Evolutionary conservation across 2,329 filamentous ascomycete genomes (phyloP).

Genomic region (Colletotrichum navitas): DNA sequence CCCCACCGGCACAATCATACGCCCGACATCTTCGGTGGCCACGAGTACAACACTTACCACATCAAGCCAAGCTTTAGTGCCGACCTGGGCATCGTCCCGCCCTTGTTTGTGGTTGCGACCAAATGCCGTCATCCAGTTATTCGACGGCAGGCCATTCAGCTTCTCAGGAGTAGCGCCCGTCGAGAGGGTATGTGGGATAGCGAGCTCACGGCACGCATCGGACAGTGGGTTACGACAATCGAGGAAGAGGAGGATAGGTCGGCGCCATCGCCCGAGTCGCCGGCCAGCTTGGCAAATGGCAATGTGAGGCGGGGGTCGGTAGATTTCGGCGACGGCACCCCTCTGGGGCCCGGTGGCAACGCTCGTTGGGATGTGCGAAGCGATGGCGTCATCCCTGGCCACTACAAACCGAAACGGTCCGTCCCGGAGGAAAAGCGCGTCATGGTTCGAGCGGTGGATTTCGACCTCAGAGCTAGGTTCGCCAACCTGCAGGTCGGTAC

Average conservation of each 20-base stretch:
- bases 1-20: conserved; percentile 54
- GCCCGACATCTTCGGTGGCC: conserved; percentile 55
- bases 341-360: conserved; percentile 58
- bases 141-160: conserved; percentile 71
- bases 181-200: conserved; percentile 80
- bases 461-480: conserved; percentile 65
- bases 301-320: conserved; percentile 47
- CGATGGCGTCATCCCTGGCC: conserved; percentile 45
- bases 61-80: conserved; percentile 74
- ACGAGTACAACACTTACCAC: conserved; percentile 60
- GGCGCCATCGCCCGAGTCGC: conserved; percentile 46
- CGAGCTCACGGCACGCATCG: conserved; percentile 67
- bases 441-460: conserved; percentile 68
- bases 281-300: conserved; percentile 44
- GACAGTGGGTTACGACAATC: conserved; percentile 66
- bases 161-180: conserved; percentile 70
- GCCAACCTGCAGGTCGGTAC: conserved; percentile 68
- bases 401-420: conserved; percentile 44
- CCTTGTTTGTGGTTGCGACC: conserved; percentile 74
- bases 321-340: conserved; percentile 49
- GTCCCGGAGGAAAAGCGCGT: conserved; percentile 68
- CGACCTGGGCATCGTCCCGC: conserved; percentile 73
- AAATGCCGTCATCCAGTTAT: conserved; percentile 71
- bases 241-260: conserved; percentile 61
- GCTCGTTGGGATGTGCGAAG: conserved; percentile 54